These are phyloP conservation scores for Penicillium paradoxum DNA, from an alignment of 495 filamentous ascomycete species.

Conservation along the genomic window DNA sequence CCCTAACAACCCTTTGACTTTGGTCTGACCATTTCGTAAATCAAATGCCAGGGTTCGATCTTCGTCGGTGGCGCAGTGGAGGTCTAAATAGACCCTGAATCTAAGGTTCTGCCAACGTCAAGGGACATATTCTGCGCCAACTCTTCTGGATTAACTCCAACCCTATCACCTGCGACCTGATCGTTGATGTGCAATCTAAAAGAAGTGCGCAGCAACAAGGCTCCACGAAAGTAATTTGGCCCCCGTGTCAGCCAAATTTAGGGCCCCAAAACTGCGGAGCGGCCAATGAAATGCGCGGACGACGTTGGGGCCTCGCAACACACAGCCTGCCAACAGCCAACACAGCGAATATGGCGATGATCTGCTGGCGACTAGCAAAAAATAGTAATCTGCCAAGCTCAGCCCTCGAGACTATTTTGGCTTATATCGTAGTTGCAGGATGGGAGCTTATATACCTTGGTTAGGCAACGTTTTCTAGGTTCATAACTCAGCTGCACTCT, in stretches of 20 bases:
- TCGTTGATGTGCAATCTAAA: too few species aligned
- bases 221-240: not conserved
- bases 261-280: not conserved
- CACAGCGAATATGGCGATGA: not conserved
- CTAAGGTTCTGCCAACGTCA: too few species aligned
- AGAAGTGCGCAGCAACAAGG: not conserved
- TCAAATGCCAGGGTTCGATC: too few species aligned
- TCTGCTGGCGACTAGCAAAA: not conserved
- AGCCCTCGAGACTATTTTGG: not conserved
- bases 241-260: not conserved
- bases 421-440: not conserved
- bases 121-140: too few species aligned
- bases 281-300: not conserved
- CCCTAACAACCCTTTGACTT: too few species aligned
- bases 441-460: not conserved
- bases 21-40: too few species aligned
- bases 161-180: too few species aligned
- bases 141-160: too few species aligned
- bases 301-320: not conserved
- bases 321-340: not conserved
- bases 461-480: not conserved
- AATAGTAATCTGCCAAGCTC: not conserved
- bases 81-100: too few species aligned
- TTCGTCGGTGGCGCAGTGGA: too few species aligned
- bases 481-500: too few species aligned